Evolutionary conservation across 83 land plant genomes (phyloP).

Genomic region (Isoetes engelmannii): DNA sequence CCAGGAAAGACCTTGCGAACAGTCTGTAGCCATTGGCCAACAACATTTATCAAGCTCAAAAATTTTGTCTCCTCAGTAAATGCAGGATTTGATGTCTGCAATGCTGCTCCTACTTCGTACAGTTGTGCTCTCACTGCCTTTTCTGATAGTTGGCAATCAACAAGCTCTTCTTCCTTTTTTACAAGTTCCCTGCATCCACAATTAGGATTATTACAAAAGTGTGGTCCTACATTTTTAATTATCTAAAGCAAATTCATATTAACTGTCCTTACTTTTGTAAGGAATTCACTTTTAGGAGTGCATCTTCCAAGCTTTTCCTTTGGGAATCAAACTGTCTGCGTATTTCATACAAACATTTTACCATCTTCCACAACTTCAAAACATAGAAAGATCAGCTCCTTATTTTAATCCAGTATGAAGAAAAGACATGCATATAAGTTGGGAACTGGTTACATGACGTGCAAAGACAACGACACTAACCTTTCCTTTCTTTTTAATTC

Average conservation of each 20-base stretch:
- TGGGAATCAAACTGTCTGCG: slow-evolving; percentile 14
- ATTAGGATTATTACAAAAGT: background rate
- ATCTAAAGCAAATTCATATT: background rate
- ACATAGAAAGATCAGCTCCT: background rate
- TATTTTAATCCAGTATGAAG: background rate
- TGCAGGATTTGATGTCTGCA: too few species aligned
- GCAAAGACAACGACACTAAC: background rate
- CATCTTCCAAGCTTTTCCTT: slow-evolving; percentile 13
- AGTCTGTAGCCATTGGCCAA: too few species aligned
- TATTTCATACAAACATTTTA: too few species aligned
- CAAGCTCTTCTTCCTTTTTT: slow-evolving; percentile 16
- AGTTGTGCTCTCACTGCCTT: slow-evolving; percentile 11
- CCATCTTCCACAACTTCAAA: background rate
- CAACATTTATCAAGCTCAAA: too few species aligned
- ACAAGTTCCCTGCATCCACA: slow-evolving; percentile 18
- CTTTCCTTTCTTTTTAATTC: slow-evolving; percentile 8
- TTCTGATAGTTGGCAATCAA: slow-evolving; percentile 16
- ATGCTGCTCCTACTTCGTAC: background rate
- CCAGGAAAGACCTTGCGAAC: too few species aligned
- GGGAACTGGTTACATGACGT: background rate
- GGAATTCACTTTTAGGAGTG: slow-evolving; percentile 2
- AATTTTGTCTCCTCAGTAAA: too few species aligned
- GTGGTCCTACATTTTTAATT: background rate
- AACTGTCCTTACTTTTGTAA: slow-evolving; percentile 6
- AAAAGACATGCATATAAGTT: background rate